phyloP scores from a whole-genome alignment of 2,329 filamentous ascomycete genomes.

The Aureobasidium uvarum region DNA sequence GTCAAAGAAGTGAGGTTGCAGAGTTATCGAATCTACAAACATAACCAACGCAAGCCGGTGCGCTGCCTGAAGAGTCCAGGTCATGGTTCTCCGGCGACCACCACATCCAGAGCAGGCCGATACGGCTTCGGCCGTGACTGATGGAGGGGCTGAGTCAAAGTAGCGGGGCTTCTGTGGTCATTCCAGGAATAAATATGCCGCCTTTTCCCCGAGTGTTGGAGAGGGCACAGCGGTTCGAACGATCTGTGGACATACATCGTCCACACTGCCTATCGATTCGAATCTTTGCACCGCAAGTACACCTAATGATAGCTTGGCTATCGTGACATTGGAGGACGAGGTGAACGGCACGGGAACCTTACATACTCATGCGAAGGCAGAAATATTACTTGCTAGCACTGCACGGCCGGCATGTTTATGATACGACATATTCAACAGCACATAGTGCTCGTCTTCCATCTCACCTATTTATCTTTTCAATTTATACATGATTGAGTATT shows the following conservation, averaged over 20 bases:
- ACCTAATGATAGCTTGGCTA: background rate
- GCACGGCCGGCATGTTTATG: too few relatives aligned
- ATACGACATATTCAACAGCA: too few relatives aligned
- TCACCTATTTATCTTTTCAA: too few relatives aligned
- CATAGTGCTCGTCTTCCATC: too few relatives aligned
- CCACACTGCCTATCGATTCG: background rate
- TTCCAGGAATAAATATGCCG: too few relatives aligned
- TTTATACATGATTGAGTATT: too few relatives aligned
- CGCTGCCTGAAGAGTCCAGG: background rate
- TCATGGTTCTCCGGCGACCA: background rate
- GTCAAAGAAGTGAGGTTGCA: constrained; percentile 12
- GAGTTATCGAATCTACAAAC: background rate
- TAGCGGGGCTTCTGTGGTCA: background rate
- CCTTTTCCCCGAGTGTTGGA: background rate
- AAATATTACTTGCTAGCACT: too few relatives aligned
- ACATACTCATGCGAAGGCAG: too few relatives aligned
- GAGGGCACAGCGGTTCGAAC: background rate
- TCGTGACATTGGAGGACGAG: background rate
- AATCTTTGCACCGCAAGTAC: background rate
- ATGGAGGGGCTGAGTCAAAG: too few relatives aligned
- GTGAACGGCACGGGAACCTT: too few relatives aligned
- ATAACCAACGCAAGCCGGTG: background rate
- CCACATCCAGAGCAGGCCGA: background rate
- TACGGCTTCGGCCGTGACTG: background rate
- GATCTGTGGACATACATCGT: background rate